Evolutionary conservation across 352 stramenopile species (phyloP), one percentile per base, ranked within the genome.

Genomic region (Salisapilia sapeloensis): DNA sequence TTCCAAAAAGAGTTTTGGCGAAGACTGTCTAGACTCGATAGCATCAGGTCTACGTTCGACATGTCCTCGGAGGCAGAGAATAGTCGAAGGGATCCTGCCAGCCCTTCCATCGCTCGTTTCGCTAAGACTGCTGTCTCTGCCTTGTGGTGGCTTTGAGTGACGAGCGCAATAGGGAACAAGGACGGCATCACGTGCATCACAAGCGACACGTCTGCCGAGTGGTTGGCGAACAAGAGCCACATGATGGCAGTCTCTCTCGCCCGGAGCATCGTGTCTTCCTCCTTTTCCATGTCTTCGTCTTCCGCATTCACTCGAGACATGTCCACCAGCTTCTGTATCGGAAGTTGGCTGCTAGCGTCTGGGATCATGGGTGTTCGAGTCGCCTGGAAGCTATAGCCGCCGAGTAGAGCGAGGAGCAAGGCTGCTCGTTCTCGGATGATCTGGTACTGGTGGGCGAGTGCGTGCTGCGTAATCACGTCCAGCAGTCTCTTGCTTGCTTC

Each of bases 201-300:
- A 27, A 79, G 55, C 0, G 17, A 21, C 6, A 48, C 51, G 15
- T 81, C 62, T 2, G 64, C 71, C 25, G 57, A 38, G 18, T 58
- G 62, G 19, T 79, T 60, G 1, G 52, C 61, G 14, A 42, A 65
- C 12, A 49, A 48, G 4, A 86, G 40, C 71, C 69, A 82, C 35
- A 74, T 48, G 47, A 86, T 77, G 11, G 66, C 55, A 7, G 64
- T 81, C 38, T 86, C 70, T 33, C 67, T 64, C 13, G 64, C 58
- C 29, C 56, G 63, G 24, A 77, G 35, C 12, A 22, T 24, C 18
- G 28, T 35, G 14, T 45, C 24, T 2, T 42, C 37, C 7, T 60
- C 62, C 0, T 38, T 11, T 3, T 53, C 35, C 4, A 19, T 42
- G 2, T 41, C 44, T 3, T 27, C 23, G 15, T 33, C 35, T 17